Evolutionary conservation across 768 basidiomycete species (phyloP).

Genomic region (Porphyrellus cyaneotinctus): DNA sequence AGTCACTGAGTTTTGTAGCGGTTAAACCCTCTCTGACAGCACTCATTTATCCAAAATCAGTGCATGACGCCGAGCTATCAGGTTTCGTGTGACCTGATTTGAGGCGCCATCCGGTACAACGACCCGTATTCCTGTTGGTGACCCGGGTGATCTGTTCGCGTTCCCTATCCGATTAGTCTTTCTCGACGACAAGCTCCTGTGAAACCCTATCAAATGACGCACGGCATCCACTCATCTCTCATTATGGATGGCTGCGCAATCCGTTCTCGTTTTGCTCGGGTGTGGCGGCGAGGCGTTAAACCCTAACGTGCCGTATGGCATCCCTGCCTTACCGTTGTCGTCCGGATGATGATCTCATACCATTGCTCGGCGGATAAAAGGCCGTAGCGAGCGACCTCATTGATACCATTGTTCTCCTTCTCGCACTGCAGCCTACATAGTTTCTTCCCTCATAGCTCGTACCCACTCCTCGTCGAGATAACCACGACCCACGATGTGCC

Average conservation of each 20-base stretch:
- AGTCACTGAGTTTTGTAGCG: slow-evolving; percentile 26
- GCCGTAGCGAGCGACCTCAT: slow-evolving; percentile 9
- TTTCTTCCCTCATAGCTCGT: slow-evolving; percentile 4
- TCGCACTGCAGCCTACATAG: background rate
- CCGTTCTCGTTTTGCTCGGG: slow-evolving; percentile 27
- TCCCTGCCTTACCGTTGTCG: slow-evolving; percentile 15
- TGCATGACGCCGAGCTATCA: slow-evolving; percentile 15
- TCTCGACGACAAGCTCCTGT: slow-evolving; percentile 33
- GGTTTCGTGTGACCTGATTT: slow-evolving; percentile 24
- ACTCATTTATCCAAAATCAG: slow-evolving; percentile 31
- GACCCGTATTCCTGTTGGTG: slow-evolving; percentile 15
- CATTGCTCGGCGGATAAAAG: slow-evolving; percentile 26
- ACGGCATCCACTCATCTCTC: slow-evolving; percentile 25
- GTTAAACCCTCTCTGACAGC: slow-evolving; percentile 22
- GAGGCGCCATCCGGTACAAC: slow-evolving; percentile 16
- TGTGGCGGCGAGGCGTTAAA: slow-evolving; percentile 21
- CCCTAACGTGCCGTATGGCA: slow-evolving; percentile 19
- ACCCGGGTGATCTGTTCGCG: slow-evolving; percentile 14
- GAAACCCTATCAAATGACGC: slow-evolving; percentile 37
- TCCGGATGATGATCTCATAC: slow-evolving; percentile 25
- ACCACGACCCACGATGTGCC: slow-evolving; percentile 41
- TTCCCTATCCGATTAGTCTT: slow-evolving; percentile 34
- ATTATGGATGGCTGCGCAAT: slow-evolving; percentile 25
- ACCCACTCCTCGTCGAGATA: background rate
- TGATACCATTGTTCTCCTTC: slow-evolving; percentile 6